Evolutionary conservation across 495 filamentous ascomycete species (phyloP).

Genomic region (Glonium stellatum): DNA sequence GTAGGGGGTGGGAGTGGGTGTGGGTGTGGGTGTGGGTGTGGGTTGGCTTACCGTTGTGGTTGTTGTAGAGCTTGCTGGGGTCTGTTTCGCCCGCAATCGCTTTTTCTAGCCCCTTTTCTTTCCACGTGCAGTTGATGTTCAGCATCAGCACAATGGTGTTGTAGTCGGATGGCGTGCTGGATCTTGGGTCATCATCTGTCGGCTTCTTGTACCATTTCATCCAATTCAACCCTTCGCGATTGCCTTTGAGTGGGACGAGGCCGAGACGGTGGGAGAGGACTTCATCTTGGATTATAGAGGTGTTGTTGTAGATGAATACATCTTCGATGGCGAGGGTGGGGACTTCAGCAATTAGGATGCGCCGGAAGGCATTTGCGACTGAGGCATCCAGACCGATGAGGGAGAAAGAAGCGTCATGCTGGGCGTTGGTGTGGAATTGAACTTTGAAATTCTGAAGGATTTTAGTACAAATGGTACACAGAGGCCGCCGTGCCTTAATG

Average conservation of each 20-base stretch:
- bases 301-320: constrained; percentile 90
- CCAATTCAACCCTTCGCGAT: constrained; percentile 63
- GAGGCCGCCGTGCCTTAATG: constrained; percentile 1
- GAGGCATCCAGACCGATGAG: constrained; percentile 85
- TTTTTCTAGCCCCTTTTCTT: constrained; percentile 53
- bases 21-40: neutral
- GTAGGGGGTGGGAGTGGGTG: neutral
- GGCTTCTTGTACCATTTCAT: constrained; percentile 69
- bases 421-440: constrained; percentile 74
- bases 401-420: constrained; percentile 74
- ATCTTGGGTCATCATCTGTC: constrained; percentile 47
- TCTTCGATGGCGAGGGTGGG: constrained; percentile 88
- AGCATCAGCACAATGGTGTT: constrained; percentile 74
- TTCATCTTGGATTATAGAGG: constrained; percentile 94
- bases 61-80: constrained; percentile 72
- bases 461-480: neutral
- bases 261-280: constrained; percentile 85
- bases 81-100: constrained; percentile 56
- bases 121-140: constrained; percentile 67
- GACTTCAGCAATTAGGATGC: constrained; percentile 92
- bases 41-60: constrained; percentile 50
- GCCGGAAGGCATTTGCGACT: constrained; percentile 95
- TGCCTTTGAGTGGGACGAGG: constrained; percentile 79
- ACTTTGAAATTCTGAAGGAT: constrained; percentile 53
- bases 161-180: constrained; percentile 54